phyloP scores from a whole-genome alignment of 208 protist species.

The Crithidia thermophila region DNA sequence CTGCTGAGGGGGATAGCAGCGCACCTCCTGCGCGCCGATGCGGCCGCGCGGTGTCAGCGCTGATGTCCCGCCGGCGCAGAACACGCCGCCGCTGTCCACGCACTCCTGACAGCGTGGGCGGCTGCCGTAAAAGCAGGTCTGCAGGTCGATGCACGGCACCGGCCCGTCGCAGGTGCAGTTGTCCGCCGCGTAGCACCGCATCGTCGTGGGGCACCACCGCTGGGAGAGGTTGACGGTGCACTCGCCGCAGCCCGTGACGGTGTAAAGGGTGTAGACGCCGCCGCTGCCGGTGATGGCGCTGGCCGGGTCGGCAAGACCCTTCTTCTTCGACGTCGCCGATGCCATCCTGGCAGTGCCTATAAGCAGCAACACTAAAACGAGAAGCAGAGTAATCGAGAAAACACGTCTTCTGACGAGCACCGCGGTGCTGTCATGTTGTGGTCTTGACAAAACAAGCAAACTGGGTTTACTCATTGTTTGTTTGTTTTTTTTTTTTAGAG shows the following conservation, averaged over 20 bases:
- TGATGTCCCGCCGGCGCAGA: constrained; percentile 29
- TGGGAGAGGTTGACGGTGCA: constrained; percentile 42
- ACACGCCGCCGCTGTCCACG: constrained; percentile 46
- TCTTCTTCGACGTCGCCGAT: neutral
- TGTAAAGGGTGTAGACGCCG: constrained; percentile 13
- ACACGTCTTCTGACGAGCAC: neutral
- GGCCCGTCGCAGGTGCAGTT: constrained; percentile 43
- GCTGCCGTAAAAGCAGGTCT: constrained; percentile 48
- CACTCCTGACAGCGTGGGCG: constrained; percentile 40
- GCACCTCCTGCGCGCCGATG: neutral
- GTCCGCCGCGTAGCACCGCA: constrained; percentile 41
- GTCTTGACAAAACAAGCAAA: no score
- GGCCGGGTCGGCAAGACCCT: neutral
- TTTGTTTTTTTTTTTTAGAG: no score
- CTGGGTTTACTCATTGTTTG: no score
- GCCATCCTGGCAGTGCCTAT: neutral
- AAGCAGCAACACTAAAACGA: neutral
- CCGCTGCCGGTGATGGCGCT: neutral
- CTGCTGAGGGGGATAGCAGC: constrained; percentile 39
- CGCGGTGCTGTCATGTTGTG: no score
- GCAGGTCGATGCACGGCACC: constrained; percentile 32
- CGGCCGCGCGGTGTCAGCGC: neutral
- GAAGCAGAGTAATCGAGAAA: neutral
- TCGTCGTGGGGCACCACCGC: constrained; percentile 55
- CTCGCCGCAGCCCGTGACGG: constrained; percentile 41